Percentiles rank a stretch among this genome's conserved stretches.
These are phyloP conservation scores for Irpex sp. DNA, from an alignment of 1,284 basidiomycete species.

Conservation along the genomic window DNA sequence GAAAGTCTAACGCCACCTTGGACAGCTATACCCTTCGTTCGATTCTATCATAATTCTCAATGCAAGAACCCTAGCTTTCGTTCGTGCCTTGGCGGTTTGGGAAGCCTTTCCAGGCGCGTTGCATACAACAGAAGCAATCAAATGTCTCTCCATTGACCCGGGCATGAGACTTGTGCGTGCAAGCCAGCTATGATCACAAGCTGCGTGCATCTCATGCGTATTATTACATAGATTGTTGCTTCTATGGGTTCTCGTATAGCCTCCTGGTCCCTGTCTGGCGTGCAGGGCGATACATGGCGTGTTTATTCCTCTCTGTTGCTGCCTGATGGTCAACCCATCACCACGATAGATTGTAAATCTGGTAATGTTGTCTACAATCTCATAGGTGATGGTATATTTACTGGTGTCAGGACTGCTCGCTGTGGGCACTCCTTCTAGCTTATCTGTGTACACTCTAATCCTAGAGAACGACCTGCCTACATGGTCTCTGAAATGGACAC, in stretches of 20 bases:
- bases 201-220: not conserved
- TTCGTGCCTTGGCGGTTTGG: constrained; percentile 69
- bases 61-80: constrained; percentile 55
- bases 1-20: not conserved
- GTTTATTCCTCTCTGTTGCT: constrained; percentile 76
- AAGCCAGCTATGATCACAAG: not conserved
- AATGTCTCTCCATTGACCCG: constrained; percentile 64
- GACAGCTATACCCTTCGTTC: constrained; percentile 66
- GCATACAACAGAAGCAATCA: constrained; percentile 44
- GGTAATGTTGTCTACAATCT: constrained; percentile 35
- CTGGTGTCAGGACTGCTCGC: constrained; percentile 60
- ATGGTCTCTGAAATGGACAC: constrained; percentile 75
- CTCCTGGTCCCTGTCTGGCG: constrained; percentile 69
- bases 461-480: constrained; percentile 77
- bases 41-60: constrained; percentile 68
- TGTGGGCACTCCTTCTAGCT: constrained; percentile 51
- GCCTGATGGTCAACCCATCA: constrained; percentile 49
- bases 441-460: constrained; percentile 71
- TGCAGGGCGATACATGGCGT: constrained; percentile 59
- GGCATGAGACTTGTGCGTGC: constrained; percentile 72
- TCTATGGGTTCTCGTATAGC: constrained; percentile 63
- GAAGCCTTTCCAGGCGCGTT: constrained; percentile 67
- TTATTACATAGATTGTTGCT: constrained; percentile 58
- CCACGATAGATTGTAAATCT: constrained; percentile 65
- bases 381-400: constrained; percentile 11